Base-by-base conservation (phyloP, 2,329 filamentous ascomycete genomes). In the Aspergillus sp. region DNA sequence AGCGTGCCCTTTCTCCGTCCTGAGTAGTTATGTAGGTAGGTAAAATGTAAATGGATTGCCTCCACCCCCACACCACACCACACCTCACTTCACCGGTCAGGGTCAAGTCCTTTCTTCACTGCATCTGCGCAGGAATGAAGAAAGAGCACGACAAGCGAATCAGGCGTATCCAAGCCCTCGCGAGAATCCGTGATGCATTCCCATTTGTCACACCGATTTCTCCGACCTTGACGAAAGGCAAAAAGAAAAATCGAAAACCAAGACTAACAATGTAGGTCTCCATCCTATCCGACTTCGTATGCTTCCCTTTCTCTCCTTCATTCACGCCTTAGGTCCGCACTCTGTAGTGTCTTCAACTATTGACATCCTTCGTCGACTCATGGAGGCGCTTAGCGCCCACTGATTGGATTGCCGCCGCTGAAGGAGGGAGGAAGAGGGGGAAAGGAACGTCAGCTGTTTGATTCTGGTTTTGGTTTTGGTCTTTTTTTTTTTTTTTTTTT, bases 201-300 rank as follows among this genome's bases (percentile, higher is more conserved):
- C 36, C 53, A 61, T 61, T 65, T 60, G 58, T 62, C 58, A 63
- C 55, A 56, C 57, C 47, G 54, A 57, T 60, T 42, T 46, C 46
- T 61, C 47, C 58, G 47, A 51, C 42, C 58, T 20, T 47, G 22
- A 31, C 52, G 49, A 56, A 58, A 54, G 22, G 22, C 24, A n/a
- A 32, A 51, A 22, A 22, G 6, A 46, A 20, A 20, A 20, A 5
- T 24, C 4, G 42, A 22, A 46, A 47, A 36, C 10, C 10, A 14
- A 12, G 32, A 14, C 32, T 36, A 36, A 32, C 31, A 2, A 22
- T 32, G 12, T 32, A 11, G 2, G 31, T 32, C 31, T 39, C 36
- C 36, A 39, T n/a, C 36, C 36, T 42, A 42, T 42, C 14, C 14
- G 16, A 16, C 12, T 22, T 47, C 45, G 18, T 47, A 29, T 29